Percentiles rank a stretch among this genome's conserved stretches.
These are phyloP conservation scores for Pigoraptor vietnamica DNA, from an alignment of 78 protist species.

Conservation along the genomic window DNA sequence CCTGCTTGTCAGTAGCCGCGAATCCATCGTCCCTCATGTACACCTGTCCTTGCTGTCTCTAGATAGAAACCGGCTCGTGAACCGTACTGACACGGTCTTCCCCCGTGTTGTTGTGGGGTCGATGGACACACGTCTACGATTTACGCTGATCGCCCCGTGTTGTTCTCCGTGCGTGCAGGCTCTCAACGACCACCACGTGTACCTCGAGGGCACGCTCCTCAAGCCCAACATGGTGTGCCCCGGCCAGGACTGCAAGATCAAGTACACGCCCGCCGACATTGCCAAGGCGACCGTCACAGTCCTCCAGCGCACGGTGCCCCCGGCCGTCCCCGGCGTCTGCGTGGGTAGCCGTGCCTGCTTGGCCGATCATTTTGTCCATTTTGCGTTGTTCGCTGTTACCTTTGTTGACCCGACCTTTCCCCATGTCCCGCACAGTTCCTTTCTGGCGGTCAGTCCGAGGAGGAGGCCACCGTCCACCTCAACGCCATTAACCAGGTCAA, in stretches of 20 bases:
- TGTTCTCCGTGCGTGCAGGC: too few relatives aligned
- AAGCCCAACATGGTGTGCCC: constrained; percentile 89
- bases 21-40: too few relatives aligned
- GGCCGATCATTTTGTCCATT: too few relatives aligned
- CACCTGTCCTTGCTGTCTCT: too few relatives aligned
- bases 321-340: constrained; percentile 86
- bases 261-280: constrained; percentile 53
- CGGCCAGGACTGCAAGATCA: constrained; percentile 49
- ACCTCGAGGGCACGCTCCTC: constrained; percentile 68
- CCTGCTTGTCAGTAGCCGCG: background rate
- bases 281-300: constrained; percentile 71
- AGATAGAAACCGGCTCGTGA: too few relatives aligned
- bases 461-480: constrained; percentile 81
- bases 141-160: too few relatives aligned
- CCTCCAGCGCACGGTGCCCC: constrained; percentile 89
- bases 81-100: too few relatives aligned
- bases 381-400: too few relatives aligned
- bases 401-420: too few relatives aligned
- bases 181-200: constrained; percentile 50
- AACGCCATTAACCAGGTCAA: constrained; percentile 76
- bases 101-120: too few relatives aligned
- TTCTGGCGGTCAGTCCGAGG: constrained; percentile 90
- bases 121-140: too few relatives aligned
- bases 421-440: constrained; percentile 70
- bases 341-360: background rate